Evolutionary conservation across 2,329 filamentous ascomycete species (phyloP).

Genomic region (Alternaria sp.): DNA sequence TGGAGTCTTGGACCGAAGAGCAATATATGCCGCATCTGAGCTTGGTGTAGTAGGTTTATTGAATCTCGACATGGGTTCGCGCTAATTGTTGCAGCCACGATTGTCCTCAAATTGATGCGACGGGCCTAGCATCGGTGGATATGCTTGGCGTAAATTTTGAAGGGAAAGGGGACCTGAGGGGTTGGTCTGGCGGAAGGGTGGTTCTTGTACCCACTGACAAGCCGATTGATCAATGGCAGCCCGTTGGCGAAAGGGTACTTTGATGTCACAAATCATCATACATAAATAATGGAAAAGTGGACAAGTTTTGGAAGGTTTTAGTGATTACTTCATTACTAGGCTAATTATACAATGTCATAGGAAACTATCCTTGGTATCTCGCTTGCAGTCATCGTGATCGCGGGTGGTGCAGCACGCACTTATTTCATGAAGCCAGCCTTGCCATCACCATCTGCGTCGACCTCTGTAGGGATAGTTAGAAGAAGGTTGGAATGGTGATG

Average conservation of each 20-base stretch:
- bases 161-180: conserved; percentile 33
- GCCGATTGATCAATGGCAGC: conserved; percentile 50
- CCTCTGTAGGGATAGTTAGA: conserved; percentile 18
- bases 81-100: conserved; percentile 34
- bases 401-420: conserved; percentile 36
- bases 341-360: conserved; percentile 23
- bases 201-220: conserved; percentile 54
- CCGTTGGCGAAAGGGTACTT: conserved; percentile 45
- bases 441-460: conserved; percentile 64
- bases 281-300: not conserved
- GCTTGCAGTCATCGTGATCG: conserved; percentile 12
- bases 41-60: conserved; percentile 53
- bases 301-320: not conserved
- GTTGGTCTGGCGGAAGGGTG: conserved; percentile 50
- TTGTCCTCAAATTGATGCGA: conserved; percentile 33
- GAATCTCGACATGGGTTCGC: conserved; percentile 22
- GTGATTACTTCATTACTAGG: conserved; percentile 17
- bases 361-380: conserved; percentile 19
- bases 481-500: too few species aligned
- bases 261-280: conserved; percentile 10
- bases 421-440: conserved; percentile 65
- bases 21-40: conserved; percentile 53
- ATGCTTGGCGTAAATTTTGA: conserved; percentile 37
- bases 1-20: conserved; percentile 43
- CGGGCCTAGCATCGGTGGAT: conserved; percentile 34